These are phyloP conservation scores for Daldinia grandis DNA, from an alignment of 495 filamentous ascomycete genomes.

Conservation along the genomic window DNA sequence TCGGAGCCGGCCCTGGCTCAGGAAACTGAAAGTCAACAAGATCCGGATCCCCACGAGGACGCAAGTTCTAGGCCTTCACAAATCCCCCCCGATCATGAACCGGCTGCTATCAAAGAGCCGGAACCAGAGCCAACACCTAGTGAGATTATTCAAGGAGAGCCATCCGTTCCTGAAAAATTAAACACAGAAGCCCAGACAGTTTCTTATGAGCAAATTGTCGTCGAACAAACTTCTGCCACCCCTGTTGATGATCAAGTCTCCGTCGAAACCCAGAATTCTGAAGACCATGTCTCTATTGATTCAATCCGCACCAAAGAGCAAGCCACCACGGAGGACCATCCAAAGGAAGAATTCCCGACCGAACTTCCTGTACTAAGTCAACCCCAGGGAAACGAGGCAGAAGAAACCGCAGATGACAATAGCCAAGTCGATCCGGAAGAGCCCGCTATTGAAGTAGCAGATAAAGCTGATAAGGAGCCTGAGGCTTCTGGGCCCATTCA, in stretches of 20 bases:
- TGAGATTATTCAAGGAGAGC: background rate
- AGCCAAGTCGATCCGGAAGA: background rate
- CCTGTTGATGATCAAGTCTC: background rate
- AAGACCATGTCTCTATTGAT: background rate
- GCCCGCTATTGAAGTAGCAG: background rate
- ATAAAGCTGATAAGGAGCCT: background rate
- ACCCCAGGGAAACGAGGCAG: background rate
- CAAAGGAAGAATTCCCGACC: background rate
- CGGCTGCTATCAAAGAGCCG: background rate
- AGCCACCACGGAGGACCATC: background rate
- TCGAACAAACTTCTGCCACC: background rate
- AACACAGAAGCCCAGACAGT: background rate
- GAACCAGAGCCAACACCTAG: background rate
- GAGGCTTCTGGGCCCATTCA: background rate
- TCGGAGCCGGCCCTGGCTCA: background rate
- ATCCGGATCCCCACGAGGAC: background rate
- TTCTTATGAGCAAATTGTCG: background rate
- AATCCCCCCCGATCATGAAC: background rate
- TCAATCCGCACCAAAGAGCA: background rate
- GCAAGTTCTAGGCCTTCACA: background rate
- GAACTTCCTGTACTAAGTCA: background rate
- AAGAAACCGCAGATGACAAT: background rate
- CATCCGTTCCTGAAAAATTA: background rate
- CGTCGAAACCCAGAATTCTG: background rate
- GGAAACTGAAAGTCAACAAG: constrained; percentile 8